Evolutionary conservation across 306 rosid species (phyloP), one percentile per base, ranked within the genome.

Genomic region (Astragalus membranaceus): DNA sequence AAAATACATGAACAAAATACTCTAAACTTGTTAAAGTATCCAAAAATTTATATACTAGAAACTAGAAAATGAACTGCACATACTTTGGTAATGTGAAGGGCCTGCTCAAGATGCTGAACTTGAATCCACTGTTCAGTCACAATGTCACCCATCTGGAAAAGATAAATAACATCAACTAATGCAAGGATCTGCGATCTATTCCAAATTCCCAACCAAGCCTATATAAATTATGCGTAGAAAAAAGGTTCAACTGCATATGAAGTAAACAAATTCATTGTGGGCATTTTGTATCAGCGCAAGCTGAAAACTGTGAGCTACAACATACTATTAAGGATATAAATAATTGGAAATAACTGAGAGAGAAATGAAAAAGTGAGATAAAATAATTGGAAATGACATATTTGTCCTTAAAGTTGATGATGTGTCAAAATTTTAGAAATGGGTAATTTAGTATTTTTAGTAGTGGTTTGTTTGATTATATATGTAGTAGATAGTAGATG

Each of bases 61-160:
- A 66, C 48, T 37, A 51, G 63, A 67, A 51, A 67, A 63, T 43
- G 64, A 68, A 73, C 44, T 61, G 47, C 8, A 77, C 48, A 67
- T 94, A 88, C 98, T 66, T 87, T 65, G 53, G 92, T 35, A 59
- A 83, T 67, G 61, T 88, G 87, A 91, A 90, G 91, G 79, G 96
- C 98, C 89, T 94, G 98, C 88, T 94, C 95, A 55, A 94, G 98
- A 74, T 81, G 91, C 84, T 89, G 97, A 73, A 94, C 78, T 57
- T 90, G 92, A 77, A 91, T 86, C 98, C 97, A 90, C 68, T 86
- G 96, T 69, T 94, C 97, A 14, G 86, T 84, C 70, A 94, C 89
- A 69, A 88, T 57, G 69, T 75, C 82, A 77, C 74, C 78, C 92
- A 87, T 87, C 98, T 88, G 67, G 70, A 71, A 75, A 53, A 70